Evolutionary conservation across 139 green algal genomes (phyloP).

Genomic region (Edaphochlamys debaryana): DNA sequence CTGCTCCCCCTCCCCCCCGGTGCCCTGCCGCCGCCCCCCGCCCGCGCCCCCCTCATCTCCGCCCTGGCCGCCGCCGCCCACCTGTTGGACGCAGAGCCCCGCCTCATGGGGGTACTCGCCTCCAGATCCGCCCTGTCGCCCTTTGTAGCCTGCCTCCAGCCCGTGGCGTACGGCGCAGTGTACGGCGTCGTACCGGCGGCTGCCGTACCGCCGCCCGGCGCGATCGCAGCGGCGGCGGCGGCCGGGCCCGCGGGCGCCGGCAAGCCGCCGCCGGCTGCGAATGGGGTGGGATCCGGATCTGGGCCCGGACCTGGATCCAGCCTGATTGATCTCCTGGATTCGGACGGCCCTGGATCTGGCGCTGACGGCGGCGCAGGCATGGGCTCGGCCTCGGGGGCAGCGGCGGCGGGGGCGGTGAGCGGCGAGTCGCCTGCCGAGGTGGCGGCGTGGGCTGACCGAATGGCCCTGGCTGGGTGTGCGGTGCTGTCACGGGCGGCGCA

Average conservation of each 20-base stretch:
- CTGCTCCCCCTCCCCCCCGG: constrained; percentile 32
- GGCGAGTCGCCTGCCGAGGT: not conserved
- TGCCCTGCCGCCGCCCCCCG: constrained; percentile 5
- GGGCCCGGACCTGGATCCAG: too few relatives aligned
- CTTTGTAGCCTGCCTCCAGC: constrained; percentile 74
- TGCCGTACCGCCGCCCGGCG: not conserved
- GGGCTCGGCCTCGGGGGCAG: too few relatives aligned
- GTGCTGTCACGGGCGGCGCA: constrained; percentile 69
- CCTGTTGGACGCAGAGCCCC: constrained; percentile 72
- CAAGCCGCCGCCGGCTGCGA: not conserved
- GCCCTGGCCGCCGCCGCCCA: constrained; percentile 28
- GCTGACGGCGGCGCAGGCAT: not conserved
- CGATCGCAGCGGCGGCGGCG: not conserved
- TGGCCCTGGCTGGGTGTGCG: constrained; percentile 24
- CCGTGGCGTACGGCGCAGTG: constrained; percentile 25
- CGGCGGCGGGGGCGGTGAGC: not conserved
- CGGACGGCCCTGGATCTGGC: not conserved
- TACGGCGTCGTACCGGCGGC: too few relatives aligned
- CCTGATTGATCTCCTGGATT: not conserved
- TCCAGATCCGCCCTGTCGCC: constrained; percentile 74
- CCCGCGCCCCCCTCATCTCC: constrained; percentile 29
- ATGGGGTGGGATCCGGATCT: too few relatives aligned
- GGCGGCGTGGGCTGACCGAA: not conserved
- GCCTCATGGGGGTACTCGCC: constrained; percentile 80
- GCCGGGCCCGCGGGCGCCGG: not conserved